Evolutionary conservation across 768 basidiomycete species (phyloP).

Genomic region (Mycena amicta): DNA sequence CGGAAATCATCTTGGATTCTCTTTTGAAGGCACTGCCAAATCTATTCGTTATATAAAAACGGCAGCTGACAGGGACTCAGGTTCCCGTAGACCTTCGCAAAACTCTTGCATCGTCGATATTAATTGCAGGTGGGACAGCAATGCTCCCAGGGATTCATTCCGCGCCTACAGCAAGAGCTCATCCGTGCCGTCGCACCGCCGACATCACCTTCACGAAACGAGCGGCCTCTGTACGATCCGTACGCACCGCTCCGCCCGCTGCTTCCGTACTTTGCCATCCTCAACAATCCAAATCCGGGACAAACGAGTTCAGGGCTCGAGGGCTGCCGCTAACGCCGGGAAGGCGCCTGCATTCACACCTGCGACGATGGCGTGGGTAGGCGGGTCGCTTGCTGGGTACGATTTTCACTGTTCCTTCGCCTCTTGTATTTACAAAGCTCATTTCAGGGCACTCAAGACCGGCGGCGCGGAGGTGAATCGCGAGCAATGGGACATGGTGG

Average conservation of each 20-base stretch:
- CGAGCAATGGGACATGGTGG: constrained; percentile 85
- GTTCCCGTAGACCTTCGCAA: constrained; percentile 89
- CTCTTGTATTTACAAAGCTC: neutral
- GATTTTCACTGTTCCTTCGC: constrained; percentile 28
- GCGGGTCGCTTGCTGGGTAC: constrained; percentile 90
- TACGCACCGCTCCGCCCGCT: constrained; percentile 76
- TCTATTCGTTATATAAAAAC: too few relatives aligned
- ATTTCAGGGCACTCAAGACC: constrained; percentile 75
- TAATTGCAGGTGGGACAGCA: constrained; percentile 86
- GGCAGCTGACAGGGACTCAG: too few relatives aligned
- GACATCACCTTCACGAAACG: constrained; percentile 30
- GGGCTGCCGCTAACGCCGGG: constrained; percentile 67
- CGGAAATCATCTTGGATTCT: constrained; percentile 78
- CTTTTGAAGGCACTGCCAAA: constrained; percentile 82
- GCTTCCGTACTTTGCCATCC: constrained; percentile 70
- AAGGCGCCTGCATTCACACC: constrained; percentile 88
- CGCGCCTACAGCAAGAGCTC: constrained; percentile 81
- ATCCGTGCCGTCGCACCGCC: constrained; percentile 58
- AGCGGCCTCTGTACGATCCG: constrained; percentile 62
- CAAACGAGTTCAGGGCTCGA: constrained; percentile 43
- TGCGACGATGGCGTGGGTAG: constrained; percentile 85
- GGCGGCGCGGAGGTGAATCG: constrained; percentile 80
- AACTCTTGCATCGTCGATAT: constrained; percentile 79
- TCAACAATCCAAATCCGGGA: constrained; percentile 80
- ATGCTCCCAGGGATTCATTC: constrained; percentile 93